Percentiles rank a stretch among this genome's conserved stretches.
Conservation (phyloP, 345 rosid species). For the Rubroshorea leprosula region DNA sequence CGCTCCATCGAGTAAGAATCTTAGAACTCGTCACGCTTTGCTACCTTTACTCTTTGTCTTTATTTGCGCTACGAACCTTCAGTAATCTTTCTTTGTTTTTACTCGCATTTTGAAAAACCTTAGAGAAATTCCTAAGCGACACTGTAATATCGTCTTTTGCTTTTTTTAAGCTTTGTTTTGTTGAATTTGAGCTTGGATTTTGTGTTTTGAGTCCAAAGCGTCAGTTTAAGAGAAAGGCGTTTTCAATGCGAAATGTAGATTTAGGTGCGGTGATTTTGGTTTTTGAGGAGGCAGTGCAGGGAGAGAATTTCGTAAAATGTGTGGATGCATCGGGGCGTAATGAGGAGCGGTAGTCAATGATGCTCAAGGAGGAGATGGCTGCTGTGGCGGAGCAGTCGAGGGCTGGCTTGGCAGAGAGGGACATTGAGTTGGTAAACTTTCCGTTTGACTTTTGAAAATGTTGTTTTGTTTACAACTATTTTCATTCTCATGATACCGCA, state of each 20-base stretch:
- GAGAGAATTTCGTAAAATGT: background rate
- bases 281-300: background rate
- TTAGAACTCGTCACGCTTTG: conserved; percentile 10
- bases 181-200: background rate
- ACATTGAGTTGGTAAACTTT: conserved; percentile 46
- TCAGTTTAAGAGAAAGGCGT: background rate
- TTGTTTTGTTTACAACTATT: background rate
- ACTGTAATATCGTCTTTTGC: no score
- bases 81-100: conserved; percentile 4
- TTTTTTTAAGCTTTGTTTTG: background rate
- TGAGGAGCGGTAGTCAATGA: conserved; percentile 5
- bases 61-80: conserved; percentile 10
- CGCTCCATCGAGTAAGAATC: conserved; percentile 12
- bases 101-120: conserved; percentile 1
- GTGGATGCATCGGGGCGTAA: conserved; percentile 8
- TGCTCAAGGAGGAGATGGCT: conserved; percentile 22
- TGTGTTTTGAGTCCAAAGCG: background rate
- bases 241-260: conserved; percentile 5
- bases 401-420: conserved; percentile 42
- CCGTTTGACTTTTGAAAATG: background rate
- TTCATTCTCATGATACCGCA: background rate
- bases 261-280: conserved; percentile 4
- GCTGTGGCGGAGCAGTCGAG: conserved; percentile 28
- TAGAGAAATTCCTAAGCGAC: background rate
- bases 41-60: conserved; percentile 13